Evolutionary conservation across 768 basidiomycete species (phyloP), one percentile per base, ranked within the genome.

Genomic region (Trametes villosa): DNA sequence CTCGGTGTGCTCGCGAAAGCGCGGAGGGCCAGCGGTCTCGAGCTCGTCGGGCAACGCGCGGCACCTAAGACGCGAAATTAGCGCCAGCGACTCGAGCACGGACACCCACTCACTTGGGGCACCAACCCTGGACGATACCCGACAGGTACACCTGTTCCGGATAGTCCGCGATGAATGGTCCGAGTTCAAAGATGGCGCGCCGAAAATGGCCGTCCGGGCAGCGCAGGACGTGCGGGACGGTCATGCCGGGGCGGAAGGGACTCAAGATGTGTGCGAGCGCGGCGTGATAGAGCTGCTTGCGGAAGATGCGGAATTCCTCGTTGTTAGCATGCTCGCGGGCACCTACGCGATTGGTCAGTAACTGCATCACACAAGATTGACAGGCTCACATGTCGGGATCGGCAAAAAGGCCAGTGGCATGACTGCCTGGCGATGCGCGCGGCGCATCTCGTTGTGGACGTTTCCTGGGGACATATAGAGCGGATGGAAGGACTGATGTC

Each of bases 91-190:
- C 9, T 34, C 11, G 20, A 17, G 2, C 5, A 7, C 12, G 13
- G 17, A 20, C 11, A n/a, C 4, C 9, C 9, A 48, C 63, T 26
- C 33, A 72, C 71, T 56, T 64, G n/a, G 72, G 54, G 56, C 73
- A 75, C 72, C 71, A 67, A 6, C 66, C 60, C 17, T 68, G 59
- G 4, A 78, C 73, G 33, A 75, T 63, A 4, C 68, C 60, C 0
- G 71, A 54, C 0, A 76, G 58, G 50, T 57, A 70, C 0, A 72
- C 74, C 53, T 79, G 76, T 53, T 78, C 75, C 0, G 76, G 77
- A 59, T 78, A 77, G 56, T 77, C 74, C 0, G 75, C 74, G 49
- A 77, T 76, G 58, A 71, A 71, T 1, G 76, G 74, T 0, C 75
- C 75, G 20, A 76, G 58, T 3, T 64, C 60, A 56, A 65, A 78